These are phyloP conservation scores for Boletus pseudo-olivaceus DNA, from an alignment of 768 basidiomycete species.

Conservation along the genomic window DNA sequence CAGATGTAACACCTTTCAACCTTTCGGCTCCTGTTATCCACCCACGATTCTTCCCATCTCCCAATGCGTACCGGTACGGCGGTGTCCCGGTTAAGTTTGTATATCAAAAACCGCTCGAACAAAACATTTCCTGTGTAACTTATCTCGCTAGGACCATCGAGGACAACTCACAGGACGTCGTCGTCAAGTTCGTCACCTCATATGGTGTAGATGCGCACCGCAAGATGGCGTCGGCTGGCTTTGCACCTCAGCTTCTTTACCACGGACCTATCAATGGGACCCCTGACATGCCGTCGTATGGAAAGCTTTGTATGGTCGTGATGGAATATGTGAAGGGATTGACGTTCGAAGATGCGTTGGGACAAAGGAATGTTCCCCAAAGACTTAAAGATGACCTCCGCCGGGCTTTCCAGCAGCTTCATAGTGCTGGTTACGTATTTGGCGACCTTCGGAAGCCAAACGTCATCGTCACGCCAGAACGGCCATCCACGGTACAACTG, in stretches of 20 bases:
- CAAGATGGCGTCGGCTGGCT: constrained; percentile 26
- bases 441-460: constrained; percentile 37
- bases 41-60: constrained; percentile 22
- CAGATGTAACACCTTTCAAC: not conserved
- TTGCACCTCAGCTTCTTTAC: constrained; percentile 33
- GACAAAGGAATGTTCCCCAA: constrained; percentile 2
- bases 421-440: constrained; percentile 32
- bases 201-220: constrained; percentile 35
- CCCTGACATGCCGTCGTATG: constrained; percentile 7
- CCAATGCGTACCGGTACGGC: not conserved
- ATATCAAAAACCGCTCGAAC: constrained; percentile 20
- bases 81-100: constrained; percentile 6
- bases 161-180: constrained; percentile 12
- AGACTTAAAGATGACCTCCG: constrained; percentile 19
- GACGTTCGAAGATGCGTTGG: not conserved
- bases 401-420: constrained; percentile 20
- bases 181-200: constrained; percentile 36
- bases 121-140: constrained; percentile 16
- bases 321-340: constrained; percentile 35
- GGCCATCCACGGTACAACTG: not conserved
- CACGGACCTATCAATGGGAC: constrained; percentile 19
- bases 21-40: not conserved
- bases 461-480: constrained; percentile 24
- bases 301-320: constrained; percentile 32
- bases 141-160: constrained; percentile 17